Conservation (phyloP, 179 eudicot species). For the Patellifolia procumbens region DNA sequence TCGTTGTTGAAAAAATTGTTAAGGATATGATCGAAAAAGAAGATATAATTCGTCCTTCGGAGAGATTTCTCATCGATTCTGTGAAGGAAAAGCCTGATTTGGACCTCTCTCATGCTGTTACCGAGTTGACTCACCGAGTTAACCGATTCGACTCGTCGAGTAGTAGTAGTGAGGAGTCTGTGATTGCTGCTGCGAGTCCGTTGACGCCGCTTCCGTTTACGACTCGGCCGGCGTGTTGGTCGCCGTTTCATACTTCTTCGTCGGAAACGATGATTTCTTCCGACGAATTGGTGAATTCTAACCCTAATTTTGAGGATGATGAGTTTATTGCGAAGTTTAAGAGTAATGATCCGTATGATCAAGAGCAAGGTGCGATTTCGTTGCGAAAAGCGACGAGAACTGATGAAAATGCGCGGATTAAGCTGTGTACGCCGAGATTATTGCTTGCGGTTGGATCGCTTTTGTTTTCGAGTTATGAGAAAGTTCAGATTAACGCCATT, state of each 20-base stretch:
- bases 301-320: slow-evolving; percentile 38
- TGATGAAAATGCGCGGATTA: slow-evolving; percentile 50
- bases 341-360: slow-evolving; percentile 56
- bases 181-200: slow-evolving; percentile 45
- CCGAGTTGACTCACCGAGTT: slow-evolving; percentile 56
- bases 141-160: slow-evolving; percentile 49
- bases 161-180: slow-evolving; percentile 86
- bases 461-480: slow-evolving; percentile 51
- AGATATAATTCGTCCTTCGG: slow-evolving; percentile 45
- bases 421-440: slow-evolving; percentile 58
- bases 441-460: slow-evolving; percentile 41
- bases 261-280: slow-evolving; percentile 42
- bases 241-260: slow-evolving; percentile 49
- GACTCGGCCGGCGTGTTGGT: slow-evolving; percentile 71
- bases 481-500: slow-evolving; percentile 67
- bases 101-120: slow-evolving; percentile 54
- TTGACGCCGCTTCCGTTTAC: slow-evolving; percentile 59
- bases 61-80: slow-evolving; percentile 54
- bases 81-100: slow-evolving; percentile 51
- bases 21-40: slow-evolving; percentile 4
- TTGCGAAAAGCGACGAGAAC: slow-evolving; percentile 55
- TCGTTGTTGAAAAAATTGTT: slow-evolving; percentile 35
- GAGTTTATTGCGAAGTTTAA: slow-evolving; percentile 44
- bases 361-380: slow-evolving; percentile 49
- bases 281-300: slow-evolving; percentile 33